A percentile compares a stretch with the other conserved stretches of the same genome.
phyloP scores from a whole-genome alignment of 2,329 filamentous ascomycete genomes.

The Polytolypa hystricis region DNA sequence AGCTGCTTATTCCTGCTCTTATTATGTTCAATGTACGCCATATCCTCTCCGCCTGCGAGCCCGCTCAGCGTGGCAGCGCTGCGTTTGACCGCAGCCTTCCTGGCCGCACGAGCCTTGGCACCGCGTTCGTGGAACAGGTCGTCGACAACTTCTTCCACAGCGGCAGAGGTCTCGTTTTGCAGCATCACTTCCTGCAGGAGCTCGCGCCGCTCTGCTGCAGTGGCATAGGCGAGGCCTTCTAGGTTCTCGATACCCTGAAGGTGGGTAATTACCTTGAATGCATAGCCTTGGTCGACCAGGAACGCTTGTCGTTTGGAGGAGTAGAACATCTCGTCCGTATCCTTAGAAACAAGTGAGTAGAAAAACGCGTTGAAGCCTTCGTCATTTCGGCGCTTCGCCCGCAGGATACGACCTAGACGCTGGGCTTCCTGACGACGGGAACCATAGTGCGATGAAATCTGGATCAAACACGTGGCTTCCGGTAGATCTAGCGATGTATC shows the following conservation, averaged over 20 bases:
- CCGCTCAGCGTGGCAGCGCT: constrained; percentile 79
- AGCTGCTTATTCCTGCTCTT: constrained; percentile 58
- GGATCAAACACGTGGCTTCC: constrained; percentile 91
- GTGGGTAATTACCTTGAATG: constrained; percentile 97
- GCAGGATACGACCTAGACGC: constrained; percentile 78
- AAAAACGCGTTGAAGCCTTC: constrained; percentile 99
- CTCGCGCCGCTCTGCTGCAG: constrained; percentile 69
- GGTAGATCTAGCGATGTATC: constrained; percentile 96
- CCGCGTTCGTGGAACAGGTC: constrained; percentile 52
- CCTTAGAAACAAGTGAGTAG: constrained; percentile 93
- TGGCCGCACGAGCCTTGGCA: constrained; percentile 29
- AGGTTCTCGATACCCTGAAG: constrained; percentile 82
- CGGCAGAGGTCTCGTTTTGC: constrained; percentile 65
- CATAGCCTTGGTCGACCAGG: constrained; percentile 93
- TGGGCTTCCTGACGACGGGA: constrained; percentile 95
- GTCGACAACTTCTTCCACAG: constrained; percentile 58
- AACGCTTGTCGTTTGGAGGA: constrained; percentile 95
- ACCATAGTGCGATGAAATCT: constrained; percentile 95
- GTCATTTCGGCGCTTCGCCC: constrained; percentile 91
- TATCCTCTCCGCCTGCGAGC: constrained; percentile 82
- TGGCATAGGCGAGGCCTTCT: constrained; percentile 66
- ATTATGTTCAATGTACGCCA: constrained; percentile 89
- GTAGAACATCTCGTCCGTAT: constrained; percentile 96
- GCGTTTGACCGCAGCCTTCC: constrained; percentile 55
- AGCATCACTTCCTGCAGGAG: constrained; percentile 81